These are phyloP conservation scores for Xylariaceae sp. DNA, from an alignment of 2,329 filamentous ascomycete genomes.

Conservation along the genomic window DNA sequence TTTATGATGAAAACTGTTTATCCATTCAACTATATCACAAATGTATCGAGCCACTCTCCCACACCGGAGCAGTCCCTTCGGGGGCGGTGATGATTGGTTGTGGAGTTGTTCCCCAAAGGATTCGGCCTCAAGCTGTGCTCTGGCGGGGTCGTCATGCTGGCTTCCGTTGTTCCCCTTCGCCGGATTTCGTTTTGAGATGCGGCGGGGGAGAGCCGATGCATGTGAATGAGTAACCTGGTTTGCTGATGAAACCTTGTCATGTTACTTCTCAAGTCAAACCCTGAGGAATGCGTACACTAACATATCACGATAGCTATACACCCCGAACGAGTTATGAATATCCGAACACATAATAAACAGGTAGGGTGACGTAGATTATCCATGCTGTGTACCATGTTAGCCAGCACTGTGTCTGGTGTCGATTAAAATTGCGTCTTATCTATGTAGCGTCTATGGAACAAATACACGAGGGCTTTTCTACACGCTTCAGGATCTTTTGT, in stretches of 20 bases:
- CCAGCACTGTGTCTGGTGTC: too few relatives aligned
- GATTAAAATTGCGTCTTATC: neutral
- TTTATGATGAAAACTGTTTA: constrained; percentile 63
- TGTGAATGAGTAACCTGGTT: constrained; percentile 69
- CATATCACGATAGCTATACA: constrained; percentile 2
- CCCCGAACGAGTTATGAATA: too few relatives aligned
- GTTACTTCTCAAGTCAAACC: neutral
- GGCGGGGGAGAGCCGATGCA: constrained; percentile 52
- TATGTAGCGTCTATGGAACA: constrained; percentile 12
- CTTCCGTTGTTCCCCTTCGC: constrained; percentile 51
- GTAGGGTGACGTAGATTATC: too few relatives aligned
- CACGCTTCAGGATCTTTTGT: constrained; percentile 24
- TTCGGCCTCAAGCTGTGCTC: constrained; percentile 26
- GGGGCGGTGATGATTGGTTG: constrained; percentile 65
- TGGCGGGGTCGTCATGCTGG: constrained; percentile 51
- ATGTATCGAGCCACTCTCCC: constrained; percentile 69
- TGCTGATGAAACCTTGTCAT: constrained; percentile 46
- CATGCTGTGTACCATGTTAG: too few relatives aligned
- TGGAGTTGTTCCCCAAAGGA: constrained; percentile 58
- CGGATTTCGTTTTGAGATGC: constrained; percentile 59
- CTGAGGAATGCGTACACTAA: constrained; percentile 14
- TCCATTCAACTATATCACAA: constrained; percentile 71
- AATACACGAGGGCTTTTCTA: constrained; percentile 7
- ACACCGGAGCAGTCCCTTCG: constrained; percentile 56
- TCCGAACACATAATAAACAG: too few relatives aligned